These are phyloP conservation scores for Alternaria ventricosa DNA, from an alignment of 2,329 filamentous ascomycete species.

Conservation along the genomic window DNA sequence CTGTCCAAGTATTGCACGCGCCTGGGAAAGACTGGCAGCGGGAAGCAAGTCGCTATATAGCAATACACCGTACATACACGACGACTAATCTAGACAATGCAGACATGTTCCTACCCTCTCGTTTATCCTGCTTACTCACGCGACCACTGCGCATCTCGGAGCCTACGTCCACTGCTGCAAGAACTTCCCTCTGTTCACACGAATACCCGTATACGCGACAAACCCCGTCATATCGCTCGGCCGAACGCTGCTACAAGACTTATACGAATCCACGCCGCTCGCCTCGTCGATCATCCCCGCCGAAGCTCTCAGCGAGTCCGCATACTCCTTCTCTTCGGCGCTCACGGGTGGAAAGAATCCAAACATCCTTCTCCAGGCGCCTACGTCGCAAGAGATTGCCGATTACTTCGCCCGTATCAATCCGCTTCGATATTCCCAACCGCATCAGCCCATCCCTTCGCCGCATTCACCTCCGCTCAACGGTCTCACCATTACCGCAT, in stretches of 20 bases:
- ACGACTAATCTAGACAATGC: slow-evolving; percentile 25
- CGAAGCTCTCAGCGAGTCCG: slow-evolving; percentile 73
- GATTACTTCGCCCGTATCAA: slow-evolving; percentile 91
- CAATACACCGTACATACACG: slow-evolving; percentile 7
- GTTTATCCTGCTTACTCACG: slow-evolving; percentile 91
- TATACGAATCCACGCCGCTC: slow-evolving; percentile 89
- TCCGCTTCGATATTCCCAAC: slow-evolving; percentile 94
- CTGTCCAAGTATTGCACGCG: neutral
- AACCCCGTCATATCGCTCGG: slow-evolving; percentile 92
- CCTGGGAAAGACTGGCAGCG: neutral
- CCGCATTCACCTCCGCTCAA: slow-evolving; percentile 88
- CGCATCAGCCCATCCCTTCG: slow-evolving; percentile 85
- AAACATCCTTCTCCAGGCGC: slow-evolving; percentile 69
- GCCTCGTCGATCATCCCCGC: slow-evolving; percentile 82
- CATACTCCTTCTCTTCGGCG: slow-evolving; percentile 57
- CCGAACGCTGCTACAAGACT: slow-evolving; percentile 85
- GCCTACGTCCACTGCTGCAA: slow-evolving; percentile 98
- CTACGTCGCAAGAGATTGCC: slow-evolving; percentile 86
- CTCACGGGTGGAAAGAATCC: slow-evolving; percentile 55
- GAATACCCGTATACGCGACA: slow-evolving; percentile 94
- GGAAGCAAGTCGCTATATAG: slow-evolving; percentile 13
- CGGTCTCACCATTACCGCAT: slow-evolving; percentile 92
- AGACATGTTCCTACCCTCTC: slow-evolving; percentile 92
- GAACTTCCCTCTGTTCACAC: slow-evolving; percentile 87
- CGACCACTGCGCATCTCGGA: slow-evolving; percentile 87